Evolutionary conservation across 2,329 filamentous ascomycete species (phyloP), one percentile per base, ranked within the genome.

Genomic region (Alternaria sp.): DNA sequence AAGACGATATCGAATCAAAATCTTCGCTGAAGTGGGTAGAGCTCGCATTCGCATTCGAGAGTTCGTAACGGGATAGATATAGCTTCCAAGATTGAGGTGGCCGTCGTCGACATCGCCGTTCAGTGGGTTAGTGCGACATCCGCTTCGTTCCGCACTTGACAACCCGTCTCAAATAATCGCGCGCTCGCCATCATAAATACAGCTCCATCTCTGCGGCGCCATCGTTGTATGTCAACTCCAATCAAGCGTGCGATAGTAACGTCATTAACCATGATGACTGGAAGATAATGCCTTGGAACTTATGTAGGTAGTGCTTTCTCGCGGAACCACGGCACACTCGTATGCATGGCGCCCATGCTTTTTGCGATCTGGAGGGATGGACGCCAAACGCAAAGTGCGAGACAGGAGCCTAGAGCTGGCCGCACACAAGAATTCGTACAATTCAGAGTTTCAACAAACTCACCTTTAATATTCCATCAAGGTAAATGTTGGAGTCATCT

Each of bases 21-120:
- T 28, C 26, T 16, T 46, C 30, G 7, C 22, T 52, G 24, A 24
- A 16, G 38, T 24, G 20, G 20, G 46, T 51, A 51, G 38, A 57
- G 34, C 53, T 68, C 66, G 64, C 53, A 43, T 67, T 67, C 61
- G 65, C 43, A 12, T 63, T 65, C 18, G 43, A 30, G 46, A 26
- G 20, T 18, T 38, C 32, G 32, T 26, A 49, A 38, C 20, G 32
- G 44, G 28, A 32, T 18, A 55, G 22, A 24, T 42, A 28, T 20
- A 44, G 46, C 9, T 24, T 24, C 32, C 46, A 12, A 14, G 30
- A n/a, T n/a, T 14, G 14, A 20, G 2, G 20, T 22, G 18, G 30
- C 32, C 28, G 7, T 48, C 28, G 46, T 49, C 32, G 32, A 38
- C 46, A 32, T 49, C 46, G 30, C 46, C 14, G 34, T 38, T 22